Conservation (phyloP, 768 basidiomycete species). For the Phaeotremella skinneri region DNA sequence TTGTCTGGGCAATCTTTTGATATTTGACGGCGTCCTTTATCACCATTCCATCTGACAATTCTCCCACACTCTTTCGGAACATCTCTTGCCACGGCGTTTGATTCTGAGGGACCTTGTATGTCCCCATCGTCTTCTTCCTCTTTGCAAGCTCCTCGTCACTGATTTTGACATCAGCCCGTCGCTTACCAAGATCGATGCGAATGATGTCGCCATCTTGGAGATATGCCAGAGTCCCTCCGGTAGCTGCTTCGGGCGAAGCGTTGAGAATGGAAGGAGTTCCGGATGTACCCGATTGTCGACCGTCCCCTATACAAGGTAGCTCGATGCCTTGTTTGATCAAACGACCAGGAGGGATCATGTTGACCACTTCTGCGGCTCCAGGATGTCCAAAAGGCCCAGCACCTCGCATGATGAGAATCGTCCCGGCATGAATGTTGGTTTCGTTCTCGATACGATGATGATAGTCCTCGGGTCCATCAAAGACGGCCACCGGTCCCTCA, state of each 20-base stretch:
- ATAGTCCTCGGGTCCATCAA: constrained; percentile 51
- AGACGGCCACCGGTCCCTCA: constrained; percentile 49
- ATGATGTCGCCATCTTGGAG: constrained; percentile 42
- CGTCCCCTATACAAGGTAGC: constrained; percentile 50
- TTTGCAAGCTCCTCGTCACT: constrained; percentile 36
- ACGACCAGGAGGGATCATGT: constrained; percentile 48
- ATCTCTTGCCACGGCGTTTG: constrained; percentile 52
- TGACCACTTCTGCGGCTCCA: constrained; percentile 48
- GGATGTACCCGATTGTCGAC: constrained; percentile 47
- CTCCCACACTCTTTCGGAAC: constrained; percentile 41
- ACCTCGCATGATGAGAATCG: constrained; percentile 50
- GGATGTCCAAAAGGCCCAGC: constrained; percentile 48
- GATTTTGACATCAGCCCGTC: constrained; percentile 41
- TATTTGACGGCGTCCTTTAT: constrained; percentile 46
- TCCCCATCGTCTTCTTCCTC: constrained; percentile 37
- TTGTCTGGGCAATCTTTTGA: constrained; percentile 45
- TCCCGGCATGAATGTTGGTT: constrained; percentile 30
- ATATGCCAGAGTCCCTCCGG: constrained; percentile 43
- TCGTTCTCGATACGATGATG: constrained; percentile 42
- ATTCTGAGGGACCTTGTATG: constrained; percentile 32
- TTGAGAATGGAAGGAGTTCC: constrained; percentile 50
- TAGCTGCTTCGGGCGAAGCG: constrained; percentile 47
- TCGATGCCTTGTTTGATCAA: constrained; percentile 49
- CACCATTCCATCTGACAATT: constrained; percentile 50
- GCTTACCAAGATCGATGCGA: constrained; percentile 42